Evolutionary conservation across 2,329 filamentous ascomycete species (phyloP), one percentile per base, ranked within the genome.

Genomic region (Leptographium lundbergii): DNA sequence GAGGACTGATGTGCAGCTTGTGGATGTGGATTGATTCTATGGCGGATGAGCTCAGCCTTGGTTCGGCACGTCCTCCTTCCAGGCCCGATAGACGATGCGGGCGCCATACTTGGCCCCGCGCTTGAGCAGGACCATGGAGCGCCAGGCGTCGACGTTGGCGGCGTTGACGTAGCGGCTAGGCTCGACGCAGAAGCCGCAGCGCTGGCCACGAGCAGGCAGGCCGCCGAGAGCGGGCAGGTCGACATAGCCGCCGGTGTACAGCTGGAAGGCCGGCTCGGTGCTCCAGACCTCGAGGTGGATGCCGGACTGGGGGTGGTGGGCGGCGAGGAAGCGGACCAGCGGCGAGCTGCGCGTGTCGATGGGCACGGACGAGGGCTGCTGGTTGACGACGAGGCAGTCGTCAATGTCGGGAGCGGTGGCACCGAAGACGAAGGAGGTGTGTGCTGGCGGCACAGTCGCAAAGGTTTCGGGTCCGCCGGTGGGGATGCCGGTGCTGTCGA

Each of bases 231-330:
- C 86, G 0, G 88, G 86, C 14, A 95, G 86, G 66, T 94, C 76
- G 64, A 95, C 91, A 68, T 85, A 86, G 68, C 88, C 86, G 64
- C 92, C 94, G 0, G 91, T 95, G 74, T 97, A 97, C 75, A 96
- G 95, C 72, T 97, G 92, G 78, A 96, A 97, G 0, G 90, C 89
- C 0, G 94, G 94, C 76, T 97, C 92, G 0, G 92, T 97, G 75
- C 89, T 94, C 67, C 84, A 77, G 6, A 96, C 87, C 72, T 96
- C 89, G 56, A 97, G 82, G 69, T 95, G 87, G 64, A 96, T 79
- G 63, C 84, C 82, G 32, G 85, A 87, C 56, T 76, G 77, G 6
- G 89, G 82, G 71, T 96, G 89, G 71, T 81, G 81, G 60, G 94
- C 88, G 27, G 81, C 76, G 53, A 89, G 82, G 53, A 92, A 81